A percentile compares a stretch with the other conserved stretches of the same genome.
Evolutionary conservation across 176 grass and related monocot genomes (phyloP).

Genomic region (Ensete ventricosum): DNA sequence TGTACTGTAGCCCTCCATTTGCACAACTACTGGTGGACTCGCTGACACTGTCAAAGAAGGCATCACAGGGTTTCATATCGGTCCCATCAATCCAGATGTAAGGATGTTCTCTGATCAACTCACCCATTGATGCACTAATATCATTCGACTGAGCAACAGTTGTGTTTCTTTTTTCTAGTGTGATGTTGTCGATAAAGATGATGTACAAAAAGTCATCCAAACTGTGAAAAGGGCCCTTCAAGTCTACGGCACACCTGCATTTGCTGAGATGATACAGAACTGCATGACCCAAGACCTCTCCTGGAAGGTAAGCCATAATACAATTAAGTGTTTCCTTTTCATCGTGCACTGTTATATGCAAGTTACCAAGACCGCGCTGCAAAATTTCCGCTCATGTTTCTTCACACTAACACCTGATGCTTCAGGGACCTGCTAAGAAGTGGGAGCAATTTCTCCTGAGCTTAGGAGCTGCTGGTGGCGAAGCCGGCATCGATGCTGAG

Average conservation of each 20-base stretch:
- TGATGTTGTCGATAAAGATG: conserved; percentile 37
- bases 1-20: conserved; percentile 34
- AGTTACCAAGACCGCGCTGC: too few relatives aligned
- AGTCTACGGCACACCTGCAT: conserved; percentile 44
- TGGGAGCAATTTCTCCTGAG: conserved; percentile 61
- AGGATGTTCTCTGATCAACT: not conserved
- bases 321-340: not conserved
- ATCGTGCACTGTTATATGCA: not conserved
- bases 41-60: conserved; percentile 54
- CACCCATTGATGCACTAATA: not conserved
- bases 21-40: conserved; percentile 52
- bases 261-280: conserved; percentile 63
- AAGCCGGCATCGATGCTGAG: conserved; percentile 53
- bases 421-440: conserved; percentile 68
- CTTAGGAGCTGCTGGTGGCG: conserved; percentile 43
- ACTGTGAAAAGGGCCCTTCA: conserved; percentile 58
- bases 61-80: conserved; percentile 52
- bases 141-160: not conserved
- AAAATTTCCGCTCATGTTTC: not conserved
- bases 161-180: conserved; percentile 33
- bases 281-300: conserved; percentile 89
- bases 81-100: conserved; percentile 41
- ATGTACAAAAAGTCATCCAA: conserved; percentile 45
- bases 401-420: not conserved
- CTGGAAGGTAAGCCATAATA: conserved; percentile 54